A percentile compares a stretch with the other conserved stretches of the same genome.
These are phyloP conservation scores for Clarireedia sp. DNA, from an alignment of 2,329 filamentous ascomycete genomes.

Conservation along the genomic window DNA sequence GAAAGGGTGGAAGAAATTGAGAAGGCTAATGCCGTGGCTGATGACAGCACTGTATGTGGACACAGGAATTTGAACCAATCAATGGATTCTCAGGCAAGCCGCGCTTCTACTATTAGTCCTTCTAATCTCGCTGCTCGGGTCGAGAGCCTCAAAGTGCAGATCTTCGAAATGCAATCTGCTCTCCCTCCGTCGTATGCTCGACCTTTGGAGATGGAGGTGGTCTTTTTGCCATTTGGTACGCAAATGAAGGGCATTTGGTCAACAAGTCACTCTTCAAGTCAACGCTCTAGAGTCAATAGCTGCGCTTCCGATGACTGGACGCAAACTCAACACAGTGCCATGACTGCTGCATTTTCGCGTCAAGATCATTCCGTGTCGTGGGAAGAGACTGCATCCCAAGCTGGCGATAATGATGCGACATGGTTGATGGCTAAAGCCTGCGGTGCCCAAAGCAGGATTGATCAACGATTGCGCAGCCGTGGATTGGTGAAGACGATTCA, in stretches of 20 bases:
- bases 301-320: slow-evolving; percentile 41
- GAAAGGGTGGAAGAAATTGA: slow-evolving; percentile 53
- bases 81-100: slow-evolving; percentile 28
- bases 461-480: slow-evolving; percentile 65
- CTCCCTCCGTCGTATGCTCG: slow-evolving; percentile 49
- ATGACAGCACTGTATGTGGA: slow-evolving; percentile 22
- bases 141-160: slow-evolving; percentile 37
- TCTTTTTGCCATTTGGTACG: slow-evolving; percentile 62
- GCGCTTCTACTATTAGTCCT: slow-evolving; percentile 31
- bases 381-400: slow-evolving; percentile 18
- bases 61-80: slow-evolving; percentile 22
- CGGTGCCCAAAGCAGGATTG: slow-evolving; percentile 52
- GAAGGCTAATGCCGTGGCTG: slow-evolving; percentile 41
- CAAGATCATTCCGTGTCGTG: slow-evolving; percentile 22
- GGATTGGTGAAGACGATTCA: slow-evolving; percentile 60
- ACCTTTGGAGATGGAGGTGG: slow-evolving; percentile 69
- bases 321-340: slow-evolving; percentile 27
- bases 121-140: slow-evolving; percentile 35
- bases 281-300: slow-evolving; percentile 29
- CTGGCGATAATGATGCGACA: slow-evolving; percentile 11
- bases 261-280: slow-evolving; percentile 32
- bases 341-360: slow-evolving; percentile 22
- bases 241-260: slow-evolving; percentile 47
- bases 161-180: slow-evolving; percentile 23
- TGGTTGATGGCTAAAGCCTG: slow-evolving; percentile 59